phyloP scores from a whole-genome alignment of 306 rosid genomes.

The Astragalus glycyphyllos region DNA sequence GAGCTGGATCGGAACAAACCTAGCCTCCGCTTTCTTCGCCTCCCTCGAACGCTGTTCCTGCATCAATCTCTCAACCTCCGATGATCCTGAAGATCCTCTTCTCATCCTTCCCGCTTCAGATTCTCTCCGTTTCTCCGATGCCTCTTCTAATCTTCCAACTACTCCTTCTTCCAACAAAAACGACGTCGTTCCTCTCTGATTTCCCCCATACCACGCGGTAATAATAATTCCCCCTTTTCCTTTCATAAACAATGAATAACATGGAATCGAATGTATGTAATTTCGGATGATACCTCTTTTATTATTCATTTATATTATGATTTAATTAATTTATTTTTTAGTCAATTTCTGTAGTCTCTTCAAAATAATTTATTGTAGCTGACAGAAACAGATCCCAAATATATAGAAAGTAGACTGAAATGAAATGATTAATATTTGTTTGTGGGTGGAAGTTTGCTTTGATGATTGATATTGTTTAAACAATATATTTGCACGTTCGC shows the following conservation, averaged over 20 bases:
- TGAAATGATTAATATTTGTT: too few species aligned
- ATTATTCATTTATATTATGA: not conserved
- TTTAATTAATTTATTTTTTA: too few species aligned
- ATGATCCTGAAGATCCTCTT: slow-evolving; percentile 40
- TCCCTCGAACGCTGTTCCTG: slow-evolving; percentile 73
- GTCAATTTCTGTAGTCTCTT: too few species aligned
- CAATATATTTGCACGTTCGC: not conserved
- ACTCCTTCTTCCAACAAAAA: slow-evolving; percentile 28
- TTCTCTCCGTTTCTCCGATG: slow-evolving; percentile 34
- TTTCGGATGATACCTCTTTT: not conserved
- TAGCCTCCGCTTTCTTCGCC: slow-evolving; percentile 68
- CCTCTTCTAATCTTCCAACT: slow-evolving; percentile 17
- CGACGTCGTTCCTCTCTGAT: slow-evolving; percentile 58
- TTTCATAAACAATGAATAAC: not conserved
- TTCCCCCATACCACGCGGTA: not conserved
- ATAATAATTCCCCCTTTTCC: not conserved
- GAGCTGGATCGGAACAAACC: slow-evolving; percentile 56
- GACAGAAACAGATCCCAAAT: too few species aligned
- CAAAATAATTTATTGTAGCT: too few species aligned
- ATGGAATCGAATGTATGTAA: not conserved
- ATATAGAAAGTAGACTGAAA: too few species aligned
- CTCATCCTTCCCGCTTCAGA: slow-evolving; percentile 40
- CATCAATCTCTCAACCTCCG: slow-evolving; percentile 65
- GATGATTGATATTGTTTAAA: too few species aligned
- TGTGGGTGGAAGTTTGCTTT: too few species aligned